Conservation (phyloP, 208 protist genomes). For the Kentomonas sorsogonicus region DNA sequence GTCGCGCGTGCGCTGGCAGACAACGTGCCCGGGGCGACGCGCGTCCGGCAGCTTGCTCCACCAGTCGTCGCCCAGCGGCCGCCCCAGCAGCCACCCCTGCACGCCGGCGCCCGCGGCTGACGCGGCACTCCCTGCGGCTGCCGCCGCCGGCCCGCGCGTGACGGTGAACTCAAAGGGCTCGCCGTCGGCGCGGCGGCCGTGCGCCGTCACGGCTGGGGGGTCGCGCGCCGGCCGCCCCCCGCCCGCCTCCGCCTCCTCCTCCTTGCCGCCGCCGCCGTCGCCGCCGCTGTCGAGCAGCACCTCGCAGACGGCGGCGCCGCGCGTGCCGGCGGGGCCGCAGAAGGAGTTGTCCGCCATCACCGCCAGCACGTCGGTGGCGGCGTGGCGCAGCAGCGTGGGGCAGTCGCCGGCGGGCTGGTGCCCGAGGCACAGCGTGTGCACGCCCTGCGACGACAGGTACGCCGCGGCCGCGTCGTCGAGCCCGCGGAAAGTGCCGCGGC, state of each 20-base stretch:
- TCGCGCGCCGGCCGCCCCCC: not conserved
- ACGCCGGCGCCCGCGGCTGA: too few species aligned
- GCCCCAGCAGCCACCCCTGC: not conserved
- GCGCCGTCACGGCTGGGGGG: not conserved
- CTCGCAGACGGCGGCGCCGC: constrained; percentile 27
- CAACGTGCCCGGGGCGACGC: too few species aligned
- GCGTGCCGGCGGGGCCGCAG: constrained; percentile 20
- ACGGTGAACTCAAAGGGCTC: not conserved
- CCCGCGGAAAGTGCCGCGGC: not conserved
- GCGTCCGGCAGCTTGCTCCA: constrained; percentile 4
- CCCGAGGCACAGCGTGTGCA: constrained; percentile 38
- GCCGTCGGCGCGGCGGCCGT: not conserved
- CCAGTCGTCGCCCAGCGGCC: not conserved
- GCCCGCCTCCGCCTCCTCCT: too few species aligned
- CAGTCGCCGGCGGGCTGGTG: constrained; percentile 54
- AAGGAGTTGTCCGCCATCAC: constrained; percentile 59
- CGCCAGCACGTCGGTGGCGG: not conserved
- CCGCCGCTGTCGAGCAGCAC: constrained; percentile 31
- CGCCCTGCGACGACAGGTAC: constrained; percentile 27
- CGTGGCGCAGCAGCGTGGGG: constrained; percentile 28
- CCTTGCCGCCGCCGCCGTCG: constrained; percentile 1
- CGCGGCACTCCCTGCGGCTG: too few species aligned
- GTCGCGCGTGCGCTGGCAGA: too few species aligned
- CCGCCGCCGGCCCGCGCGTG: not conserved
- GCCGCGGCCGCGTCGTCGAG: constrained; percentile 21